Evolutionary conservation across 1,284 basidiomycete species (phyloP).

Genomic region (Ceratobasidium sp.): DNA sequence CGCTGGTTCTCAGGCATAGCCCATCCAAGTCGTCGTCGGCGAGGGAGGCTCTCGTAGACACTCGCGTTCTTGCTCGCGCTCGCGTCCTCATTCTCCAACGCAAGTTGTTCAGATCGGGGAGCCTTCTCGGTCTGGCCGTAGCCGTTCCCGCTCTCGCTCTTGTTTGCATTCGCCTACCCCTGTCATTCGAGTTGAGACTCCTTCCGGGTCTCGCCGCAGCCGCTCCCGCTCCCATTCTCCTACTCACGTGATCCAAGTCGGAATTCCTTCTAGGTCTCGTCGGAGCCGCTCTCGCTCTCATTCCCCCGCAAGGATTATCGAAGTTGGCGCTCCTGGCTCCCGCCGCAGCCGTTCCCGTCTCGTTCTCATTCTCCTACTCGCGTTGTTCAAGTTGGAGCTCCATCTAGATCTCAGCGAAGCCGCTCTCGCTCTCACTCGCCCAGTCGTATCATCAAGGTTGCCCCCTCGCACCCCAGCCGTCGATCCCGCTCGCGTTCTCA

Average conservation of each 20-base stretch:
- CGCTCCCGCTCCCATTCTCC: constrained; percentile 26
- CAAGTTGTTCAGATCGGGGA: constrained; percentile 9
- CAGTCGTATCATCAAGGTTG: constrained; percentile 13
- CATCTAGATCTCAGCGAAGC: not conserved
- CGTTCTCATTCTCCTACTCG: constrained; percentile 21
- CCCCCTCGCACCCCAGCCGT: not conserved
- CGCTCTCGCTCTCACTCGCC: constrained; percentile 19
- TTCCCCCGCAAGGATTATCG: not conserved
- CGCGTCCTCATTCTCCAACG: constrained; percentile 9
- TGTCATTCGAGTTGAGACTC: constrained; percentile 12
- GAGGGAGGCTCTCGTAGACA: not conserved
- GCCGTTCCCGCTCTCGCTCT: constrained; percentile 9
- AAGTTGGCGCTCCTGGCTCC: not conserved
- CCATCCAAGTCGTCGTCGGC: constrained; percentile 14
- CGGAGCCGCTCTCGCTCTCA: constrained; percentile 13
- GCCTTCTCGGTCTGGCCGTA: not conserved
- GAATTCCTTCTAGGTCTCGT: not conserved
- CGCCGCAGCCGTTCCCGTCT: not conserved
- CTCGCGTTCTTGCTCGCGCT: constrained; percentile 9
- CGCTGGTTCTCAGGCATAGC: not conserved
- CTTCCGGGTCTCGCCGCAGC: constrained; percentile 3
- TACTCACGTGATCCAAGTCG: constrained; percentile 18
- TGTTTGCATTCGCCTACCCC: constrained; percentile 18
- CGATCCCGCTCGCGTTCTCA: constrained; percentile 11
- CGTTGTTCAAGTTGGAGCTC: constrained; percentile 7